phyloP scores from a whole-genome alignment of 768 basidiomycete genomes.

The Termitomyces sp. region DNA sequence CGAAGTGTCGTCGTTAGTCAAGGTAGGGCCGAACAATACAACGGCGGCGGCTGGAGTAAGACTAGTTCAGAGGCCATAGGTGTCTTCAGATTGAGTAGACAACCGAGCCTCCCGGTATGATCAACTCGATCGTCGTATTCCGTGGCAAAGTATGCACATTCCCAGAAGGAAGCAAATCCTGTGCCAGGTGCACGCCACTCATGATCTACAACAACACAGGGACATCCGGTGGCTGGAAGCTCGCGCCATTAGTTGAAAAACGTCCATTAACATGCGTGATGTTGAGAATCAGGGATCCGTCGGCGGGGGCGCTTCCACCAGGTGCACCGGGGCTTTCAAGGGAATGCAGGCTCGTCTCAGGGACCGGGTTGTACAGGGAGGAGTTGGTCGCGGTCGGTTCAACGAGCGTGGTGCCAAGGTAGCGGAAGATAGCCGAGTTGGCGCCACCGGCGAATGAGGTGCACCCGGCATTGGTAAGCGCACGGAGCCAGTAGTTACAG shows the following conservation, averaged over 20 bases:
- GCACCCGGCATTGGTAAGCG: background rate
- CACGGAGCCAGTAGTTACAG: background rate
- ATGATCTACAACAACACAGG: slow-evolving; percentile 3
- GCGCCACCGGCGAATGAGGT: background rate
- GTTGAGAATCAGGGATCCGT: background rate
- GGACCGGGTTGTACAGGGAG: background rate
- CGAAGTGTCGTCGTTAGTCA: too few species aligned
- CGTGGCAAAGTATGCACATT: slow-evolving; percentile 36
- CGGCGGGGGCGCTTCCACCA: background rate
- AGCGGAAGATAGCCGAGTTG: background rate
- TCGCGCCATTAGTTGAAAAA: background rate
- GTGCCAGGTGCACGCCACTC: background rate
- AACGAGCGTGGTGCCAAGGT: background rate
- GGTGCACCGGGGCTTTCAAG: background rate
- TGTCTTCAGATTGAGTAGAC: too few species aligned
- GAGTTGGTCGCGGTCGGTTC: slow-evolving; percentile 1
- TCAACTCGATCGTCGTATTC: slow-evolving; percentile 42
- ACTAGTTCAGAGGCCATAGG: too few species aligned
- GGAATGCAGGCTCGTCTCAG: background rate
- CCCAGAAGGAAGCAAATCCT: slow-evolving; percentile 28
- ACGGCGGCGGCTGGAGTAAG: too few species aligned
- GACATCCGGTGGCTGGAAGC: background rate
- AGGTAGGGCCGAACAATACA: too few species aligned
- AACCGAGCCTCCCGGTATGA: slow-evolving; percentile 27
- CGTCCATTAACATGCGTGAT: background rate